These are phyloP conservation scores for Austropuccinia psidii DNA, from an alignment of 1,284 basidiomycete species.

Conservation along the genomic window DNA sequence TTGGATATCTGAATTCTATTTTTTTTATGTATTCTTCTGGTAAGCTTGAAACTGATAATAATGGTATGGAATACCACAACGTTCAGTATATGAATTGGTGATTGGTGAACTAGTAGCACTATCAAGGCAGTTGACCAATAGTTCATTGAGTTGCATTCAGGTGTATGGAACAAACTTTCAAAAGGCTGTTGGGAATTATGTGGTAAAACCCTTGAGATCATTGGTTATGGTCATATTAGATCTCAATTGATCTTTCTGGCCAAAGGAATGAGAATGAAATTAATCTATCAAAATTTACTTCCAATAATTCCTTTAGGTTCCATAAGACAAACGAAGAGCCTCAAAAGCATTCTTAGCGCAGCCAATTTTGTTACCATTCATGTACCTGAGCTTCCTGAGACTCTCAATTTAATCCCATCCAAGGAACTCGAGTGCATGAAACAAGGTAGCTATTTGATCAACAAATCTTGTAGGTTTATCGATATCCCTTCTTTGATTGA, in stretches of 20 bases:
- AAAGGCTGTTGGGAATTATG: conserved; percentile 97
- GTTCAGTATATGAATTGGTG: conserved; percentile 97
- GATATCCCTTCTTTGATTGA: conserved; percentile 84
- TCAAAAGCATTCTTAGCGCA: conserved; percentile 66
- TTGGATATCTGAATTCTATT: too few species aligned
- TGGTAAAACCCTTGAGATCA: conserved; percentile 94
- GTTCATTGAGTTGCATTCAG: conserved; percentile 78
- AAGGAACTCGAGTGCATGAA: conserved; percentile 84
- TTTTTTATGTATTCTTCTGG: too few species aligned
- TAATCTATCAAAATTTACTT: conserved; percentile 90
- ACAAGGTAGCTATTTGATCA: conserved; percentile 88
- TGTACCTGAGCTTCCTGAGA: conserved; percentile 93
- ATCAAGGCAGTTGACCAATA: conserved; percentile 87
- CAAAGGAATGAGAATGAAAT: conserved; percentile 91
- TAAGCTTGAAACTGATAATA: too few species aligned
- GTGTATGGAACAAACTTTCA: conserved; percentile 98
- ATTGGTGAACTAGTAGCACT: conserved; percentile 88
- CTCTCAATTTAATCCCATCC: conserved; percentile 81
- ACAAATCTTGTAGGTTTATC: conserved; percentile 93
- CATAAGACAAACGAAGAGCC: conserved; percentile 76
- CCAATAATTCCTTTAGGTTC: conserved; percentile 97
- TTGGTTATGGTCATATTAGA: conserved; percentile 98
- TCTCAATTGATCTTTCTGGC: conserved; percentile 94
- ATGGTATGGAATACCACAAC: too few species aligned
- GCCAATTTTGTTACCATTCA: conserved; percentile 95